These are phyloP conservation scores for Haplographium delicatum DNA, from an alignment of 495 filamentous ascomycete genomes.

Conservation along the genomic window DNA sequence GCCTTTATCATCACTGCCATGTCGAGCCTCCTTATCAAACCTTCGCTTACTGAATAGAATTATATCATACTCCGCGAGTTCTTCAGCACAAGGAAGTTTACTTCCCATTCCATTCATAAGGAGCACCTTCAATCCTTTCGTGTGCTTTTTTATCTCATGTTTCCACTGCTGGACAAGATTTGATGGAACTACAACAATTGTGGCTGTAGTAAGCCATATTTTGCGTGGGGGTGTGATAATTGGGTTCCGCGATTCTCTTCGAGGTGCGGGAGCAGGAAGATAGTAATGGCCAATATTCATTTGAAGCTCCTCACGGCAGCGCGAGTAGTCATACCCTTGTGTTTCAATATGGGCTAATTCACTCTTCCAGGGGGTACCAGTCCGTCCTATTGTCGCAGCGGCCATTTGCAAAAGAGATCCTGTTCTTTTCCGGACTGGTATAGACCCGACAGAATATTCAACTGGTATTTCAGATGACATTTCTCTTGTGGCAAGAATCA, in stretches of 20 bases:
- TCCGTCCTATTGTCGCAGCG: constrained; percentile 58
- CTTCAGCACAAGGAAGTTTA: constrained; percentile 49
- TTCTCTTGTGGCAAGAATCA: constrained; percentile 74
- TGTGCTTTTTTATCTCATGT: constrained; percentile 64
- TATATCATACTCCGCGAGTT: constrained; percentile 68
- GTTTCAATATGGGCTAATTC: constrained; percentile 41
- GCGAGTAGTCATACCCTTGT: constrained; percentile 35
- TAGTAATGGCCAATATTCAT: constrained; percentile 48
- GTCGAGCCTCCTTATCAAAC: constrained; percentile 58
- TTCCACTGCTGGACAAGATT: constrained; percentile 71
- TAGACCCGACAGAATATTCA: constrained; percentile 45
- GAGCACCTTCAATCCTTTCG: constrained; percentile 58
- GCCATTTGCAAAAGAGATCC: constrained; percentile 63
- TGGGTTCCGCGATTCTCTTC: constrained; percentile 36
- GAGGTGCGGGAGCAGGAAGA: constrained; percentile 41
- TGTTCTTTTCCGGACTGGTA: constrained; percentile 37
- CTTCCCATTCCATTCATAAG: constrained; percentile 45
- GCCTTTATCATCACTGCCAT: constrained; percentile 28
- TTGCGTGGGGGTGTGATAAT: constrained; percentile 33
- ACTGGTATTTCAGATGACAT: constrained; percentile 62
- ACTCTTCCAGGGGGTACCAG: constrained; percentile 63
- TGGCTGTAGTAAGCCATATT: constrained; percentile 61
- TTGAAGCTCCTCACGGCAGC: constrained; percentile 52
- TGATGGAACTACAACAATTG: constrained; percentile 62
- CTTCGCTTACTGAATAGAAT: constrained; percentile 69